Conservation (phyloP, 2,329 filamentous ascomycete species). For the Penicillium sp. region DNA sequence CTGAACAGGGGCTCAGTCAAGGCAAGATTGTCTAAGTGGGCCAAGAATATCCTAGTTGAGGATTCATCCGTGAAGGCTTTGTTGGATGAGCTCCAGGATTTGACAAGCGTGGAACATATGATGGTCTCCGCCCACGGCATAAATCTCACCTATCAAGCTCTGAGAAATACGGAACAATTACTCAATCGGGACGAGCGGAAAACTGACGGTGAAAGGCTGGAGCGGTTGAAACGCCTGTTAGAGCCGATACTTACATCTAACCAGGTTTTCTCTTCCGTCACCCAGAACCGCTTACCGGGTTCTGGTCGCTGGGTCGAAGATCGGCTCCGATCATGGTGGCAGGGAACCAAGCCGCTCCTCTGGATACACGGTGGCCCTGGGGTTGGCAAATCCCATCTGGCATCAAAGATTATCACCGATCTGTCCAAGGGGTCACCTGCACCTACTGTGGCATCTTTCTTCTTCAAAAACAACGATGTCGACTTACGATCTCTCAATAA, state of each 20-base stretch:
- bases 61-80: no score
- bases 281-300: not conserved
- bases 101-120: no score
- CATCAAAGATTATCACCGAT: not conserved
- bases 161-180: no score
- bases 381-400: not conserved
- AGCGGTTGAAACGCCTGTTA: no score
- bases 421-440: not conserved
- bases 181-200: no score
- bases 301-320: not conserved
- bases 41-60: no score
- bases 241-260: not conserved
- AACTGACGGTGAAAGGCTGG: no score
- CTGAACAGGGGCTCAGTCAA: not conserved
- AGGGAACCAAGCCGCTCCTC: not conserved
- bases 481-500: slow-evolving; percentile 16
- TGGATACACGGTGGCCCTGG: not conserved
- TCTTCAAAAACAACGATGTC: slow-evolving; percentile 11
- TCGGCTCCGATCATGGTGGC: not conserved
- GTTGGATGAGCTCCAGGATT: no score
- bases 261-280: not conserved
- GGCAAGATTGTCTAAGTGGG: no score
- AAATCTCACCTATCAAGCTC: no score
- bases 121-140: no score
- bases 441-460: not conserved